Base-by-base conservation (phyloP, 2,329 filamentous ascomycete genomes). In the Claviceps humidiphila region DNA sequence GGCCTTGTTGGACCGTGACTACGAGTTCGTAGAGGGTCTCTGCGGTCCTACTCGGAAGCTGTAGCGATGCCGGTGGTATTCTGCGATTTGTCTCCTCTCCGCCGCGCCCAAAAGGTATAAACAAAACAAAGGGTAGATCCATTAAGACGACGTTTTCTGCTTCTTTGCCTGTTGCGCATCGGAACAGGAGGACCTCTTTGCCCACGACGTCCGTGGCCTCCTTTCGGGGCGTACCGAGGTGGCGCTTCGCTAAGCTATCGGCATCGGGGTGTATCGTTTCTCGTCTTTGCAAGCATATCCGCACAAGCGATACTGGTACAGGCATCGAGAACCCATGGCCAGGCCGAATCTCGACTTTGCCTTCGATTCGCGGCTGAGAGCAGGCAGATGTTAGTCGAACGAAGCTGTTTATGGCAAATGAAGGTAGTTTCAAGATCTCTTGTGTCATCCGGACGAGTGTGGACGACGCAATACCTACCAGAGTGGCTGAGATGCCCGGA, bases 21-120 rank as follows among this genome's bases (percentile, higher is more conserved):
- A 97, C 89, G 56, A 98, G 78, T 71, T 98, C 93, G 72, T 97
- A 98, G 66, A 78, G 95, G 46, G 93, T 98, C 73, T 98, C 93
- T 55, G 89, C 90, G n/a, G 88, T 95, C 62, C 93, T 82, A 70
- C 87, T 93, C 24, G 89, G 85, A 52, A 98, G 76, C 67, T 95
- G 88, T 61, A 98, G 70, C 58, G 89, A 95, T 38, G 93, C 90
- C 2, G 93, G 91, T 2, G 93, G 93, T 62, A 97, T 90, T 59
- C 90, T 81, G 59, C 89, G 77, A 59, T 90, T 93, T 26, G 86
- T 84, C 69, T 97, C 93, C 66, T 94, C 87, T 52, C 90, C 89
- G 48, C 89, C 88, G 59, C 89, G 81, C 41, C 91, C 91, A 64
- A 90, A 97, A 2, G 93, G 93, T 65, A 98, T 96, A 69, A 97